Evolutionary conservation across 164 flowering plant species (phyloP).

Genomic region (Taxillus chinensis): DNA sequence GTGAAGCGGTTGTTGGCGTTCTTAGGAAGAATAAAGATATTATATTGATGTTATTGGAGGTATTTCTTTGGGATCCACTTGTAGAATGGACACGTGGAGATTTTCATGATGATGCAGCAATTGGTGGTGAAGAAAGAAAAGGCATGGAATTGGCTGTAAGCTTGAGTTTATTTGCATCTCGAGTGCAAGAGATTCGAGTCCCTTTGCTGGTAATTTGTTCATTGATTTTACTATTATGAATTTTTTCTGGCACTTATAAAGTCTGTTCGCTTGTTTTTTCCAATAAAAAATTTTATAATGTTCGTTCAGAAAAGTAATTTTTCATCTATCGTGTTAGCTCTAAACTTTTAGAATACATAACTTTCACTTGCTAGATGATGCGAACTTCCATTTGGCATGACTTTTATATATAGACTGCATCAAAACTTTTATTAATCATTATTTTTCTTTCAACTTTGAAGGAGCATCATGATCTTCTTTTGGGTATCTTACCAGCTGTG

Average conservation of each 20-base stretch:
- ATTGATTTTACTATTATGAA: too few relatives aligned
- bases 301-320: too few relatives aligned
- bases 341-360: too few relatives aligned
- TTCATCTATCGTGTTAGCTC: too few relatives aligned
- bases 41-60: conserved; percentile 81
- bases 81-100: conserved; percentile 98
- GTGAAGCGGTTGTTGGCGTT: conserved; percentile 83
- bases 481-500: conserved; percentile 68
- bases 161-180: conserved; percentile 95
- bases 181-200: conserved; percentile 96
- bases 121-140: conserved; percentile 96
- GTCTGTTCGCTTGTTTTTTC: too few relatives aligned
- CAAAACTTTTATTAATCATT: too few relatives aligned
- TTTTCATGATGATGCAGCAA: conserved; percentile 92
- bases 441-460: conserved; percentile 16
- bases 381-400: too few relatives aligned
- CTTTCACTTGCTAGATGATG: too few relatives aligned
- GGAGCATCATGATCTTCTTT: conserved; percentile 93
- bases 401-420: too few relatives aligned
- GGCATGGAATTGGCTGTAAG: conserved; percentile 99
- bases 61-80: conserved; percentile 97
- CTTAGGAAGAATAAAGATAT: conserved; percentile 84
- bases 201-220: conserved; percentile 68
- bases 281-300: too few relatives aligned
- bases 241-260: too few relatives aligned